These are phyloP conservation scores for Articulospora tetracladia DNA, from an alignment of 495 filamentous ascomycete genomes.

Conservation along the genomic window DNA sequence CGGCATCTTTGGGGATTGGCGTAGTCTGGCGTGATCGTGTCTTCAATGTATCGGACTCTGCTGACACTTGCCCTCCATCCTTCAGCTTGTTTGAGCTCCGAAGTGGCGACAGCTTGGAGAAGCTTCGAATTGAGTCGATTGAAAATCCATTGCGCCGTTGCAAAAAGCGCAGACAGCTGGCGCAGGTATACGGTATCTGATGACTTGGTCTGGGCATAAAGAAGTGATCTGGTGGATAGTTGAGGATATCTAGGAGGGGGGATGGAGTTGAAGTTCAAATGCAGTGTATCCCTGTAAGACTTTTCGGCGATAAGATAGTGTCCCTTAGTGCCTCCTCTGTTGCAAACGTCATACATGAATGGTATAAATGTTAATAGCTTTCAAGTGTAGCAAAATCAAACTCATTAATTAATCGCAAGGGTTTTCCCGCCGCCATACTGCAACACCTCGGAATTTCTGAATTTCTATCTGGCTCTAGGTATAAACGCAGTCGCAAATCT, in stretches of 20 bases:
- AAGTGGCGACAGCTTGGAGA: conserved; percentile 18
- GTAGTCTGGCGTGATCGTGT: neutral
- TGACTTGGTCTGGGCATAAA: conserved; percentile 21
- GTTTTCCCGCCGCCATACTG: too few relatives aligned
- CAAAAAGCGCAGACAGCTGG: conserved; percentile 20
- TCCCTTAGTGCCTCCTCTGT: too few relatives aligned
- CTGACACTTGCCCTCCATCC: neutral
- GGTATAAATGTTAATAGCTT: too few relatives aligned
- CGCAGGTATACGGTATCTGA: conserved; percentile 14
- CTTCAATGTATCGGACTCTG: neutral
- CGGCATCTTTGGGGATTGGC: neutral
- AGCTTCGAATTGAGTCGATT: neutral
- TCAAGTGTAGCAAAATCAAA: too few relatives aligned
- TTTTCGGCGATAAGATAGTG: conserved; percentile 9
- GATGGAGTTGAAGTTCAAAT: neutral
- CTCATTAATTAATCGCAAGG: too few relatives aligned
- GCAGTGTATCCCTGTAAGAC: conserved; percentile 7
- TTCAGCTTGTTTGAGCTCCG: conserved; percentile 11
- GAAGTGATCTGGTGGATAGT: neutral
- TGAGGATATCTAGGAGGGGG: neutral
- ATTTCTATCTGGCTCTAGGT: neutral
- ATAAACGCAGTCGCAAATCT: neutral
- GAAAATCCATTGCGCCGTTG: conserved; percentile 8
- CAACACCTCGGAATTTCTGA: neutral
- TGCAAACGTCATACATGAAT: too few relatives aligned